Base-by-base conservation (phyloP, 2,329 filamentous ascomycete genomes). In the Seiridium cupressi region DNA sequence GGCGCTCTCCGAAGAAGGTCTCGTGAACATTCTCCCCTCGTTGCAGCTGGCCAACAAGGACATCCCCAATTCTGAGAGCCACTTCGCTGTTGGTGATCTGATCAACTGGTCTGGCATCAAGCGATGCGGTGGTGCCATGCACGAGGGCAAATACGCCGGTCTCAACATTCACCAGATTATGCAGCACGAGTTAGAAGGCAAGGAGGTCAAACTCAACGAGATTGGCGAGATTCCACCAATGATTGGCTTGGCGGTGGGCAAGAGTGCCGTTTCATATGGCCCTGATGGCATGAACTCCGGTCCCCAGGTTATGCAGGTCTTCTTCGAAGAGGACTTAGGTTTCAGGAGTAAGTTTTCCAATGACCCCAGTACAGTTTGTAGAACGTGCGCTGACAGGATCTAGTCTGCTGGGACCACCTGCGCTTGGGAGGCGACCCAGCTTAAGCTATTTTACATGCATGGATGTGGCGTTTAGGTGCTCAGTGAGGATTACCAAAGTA, bases 81-180 rank as follows among this genome's bases (percentile, higher is more conserved):
- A 93, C 72, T 90, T 89, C 67, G 89, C 87, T 10, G 80, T 85
- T 32, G 91, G 91, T 13, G 91, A 94, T 69, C 77, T 90, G 13
- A 84, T 83, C 38, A 77, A 79, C 53, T 93, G 91, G 90, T 84
- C 88, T 0, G 90, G 90, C 48, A 92, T 94, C 76, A 93, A 92
- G 78, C 88, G 91, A 49, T 91, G 88, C 67, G 90, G 91, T 32
- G 84, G 81, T 13, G 91, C 91, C 40, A 91, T 93, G 83, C 84
- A 90, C 69, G 87, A 88, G 79, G 91, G 90, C 44, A 84, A 87
- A 68, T 80, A 83, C 62, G 84, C 84, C 3, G 89, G 86, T 5
- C 74, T 81, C 57, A 93, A 93, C 70, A 82, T 90, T 58, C 83
- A 90, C 74, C 84, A 89, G 73, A 76, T 80, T 32, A 85, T 90